Base-by-base conservation (phyloP, 768 basidiomycete genomes). In the Serendipita indica region DNA sequence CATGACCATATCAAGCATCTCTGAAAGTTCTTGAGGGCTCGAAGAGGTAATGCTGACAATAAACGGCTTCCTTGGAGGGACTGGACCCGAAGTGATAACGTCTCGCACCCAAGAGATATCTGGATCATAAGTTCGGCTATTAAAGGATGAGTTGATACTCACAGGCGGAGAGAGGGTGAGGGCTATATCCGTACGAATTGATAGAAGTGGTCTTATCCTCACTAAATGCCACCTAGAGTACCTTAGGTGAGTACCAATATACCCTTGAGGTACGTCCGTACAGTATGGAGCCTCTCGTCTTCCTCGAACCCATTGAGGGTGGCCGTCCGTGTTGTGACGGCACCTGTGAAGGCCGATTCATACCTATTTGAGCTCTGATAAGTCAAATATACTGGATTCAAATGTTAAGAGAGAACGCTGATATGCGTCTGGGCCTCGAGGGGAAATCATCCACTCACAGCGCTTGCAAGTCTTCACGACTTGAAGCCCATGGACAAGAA, bases 101-200 rank as follows among this genome's bases (percentile, higher is more conserved):
- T 70, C 69, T 13, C 62, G 65, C 61, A 78, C 68, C 41, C 49
- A 54, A 22, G 22, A 7, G 30, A 27, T 54, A 30, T 54, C 20
- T 10, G 20, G 10, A 20, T 27, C 32, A 10, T 37, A n/a, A 37
- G 10, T 37, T n/a, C n/a, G 10, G 60, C n/a, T 85, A 75, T 39
- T 80, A 64, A 34, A 73, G 67, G 16, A 69, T 67, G 45, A 88
- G 72, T 83, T 84, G 87, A 54, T 66, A 68, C 41, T 89, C 67
- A 70, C 90, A 92, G 22, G 66, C 63, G n/a, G 72, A 65, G 39
- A 92, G 75, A 3, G 84, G 79, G 64, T 83, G 75, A 0, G 88
- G 89, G 5, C 87, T 90, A 70, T 91, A 93, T 22, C 89, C 89
- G 69, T 87, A 92, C 0, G 84, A 85, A 67, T 92, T 92, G 61